Evolutionary conservation across 768 basidiomycete species (phyloP).

Genomic region (Piloderma croceum): DNA sequence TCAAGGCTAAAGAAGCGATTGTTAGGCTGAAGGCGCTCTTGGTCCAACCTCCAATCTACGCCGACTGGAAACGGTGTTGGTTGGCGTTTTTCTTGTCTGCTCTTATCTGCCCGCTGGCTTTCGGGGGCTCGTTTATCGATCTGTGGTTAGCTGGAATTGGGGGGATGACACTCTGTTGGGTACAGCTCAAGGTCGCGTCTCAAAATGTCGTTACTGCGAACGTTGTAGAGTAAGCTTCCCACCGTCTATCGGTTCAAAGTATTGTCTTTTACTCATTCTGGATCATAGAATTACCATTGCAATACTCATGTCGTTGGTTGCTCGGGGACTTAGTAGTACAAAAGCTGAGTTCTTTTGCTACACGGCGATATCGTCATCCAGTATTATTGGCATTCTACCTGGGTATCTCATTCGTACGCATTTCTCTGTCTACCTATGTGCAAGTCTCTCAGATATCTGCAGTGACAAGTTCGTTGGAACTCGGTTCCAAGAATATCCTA

Average conservation of each 20-base stretch:
- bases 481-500: slow-evolving; percentile 82
- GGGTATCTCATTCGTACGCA: slow-evolving; percentile 77
- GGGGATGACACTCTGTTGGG: slow-evolving; percentile 59
- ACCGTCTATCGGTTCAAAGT: neutral
- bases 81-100: slow-evolving; percentile 69
- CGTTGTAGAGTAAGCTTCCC: slow-evolving; percentile 74
- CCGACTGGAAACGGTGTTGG: slow-evolving; percentile 52
- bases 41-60: slow-evolving; percentile 58
- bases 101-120: slow-evolving; percentile 79
- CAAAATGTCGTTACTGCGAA: slow-evolving; percentile 82
- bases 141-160: slow-evolving; percentile 76
- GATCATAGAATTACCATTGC: slow-evolving; percentile 68
- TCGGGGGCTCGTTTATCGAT: slow-evolving; percentile 79
- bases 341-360: slow-evolving; percentile 80
- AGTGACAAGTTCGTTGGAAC: slow-evolving; percentile 79
- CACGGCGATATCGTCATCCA: slow-evolving; percentile 82
- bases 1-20: slow-evolving; percentile 74
- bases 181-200: slow-evolving; percentile 69
- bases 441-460: no score
- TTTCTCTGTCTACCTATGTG: no score
- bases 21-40: slow-evolving; percentile 60
- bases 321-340: slow-evolving; percentile 79
- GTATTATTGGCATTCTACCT: slow-evolving; percentile 86
- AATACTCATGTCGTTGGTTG: slow-evolving; percentile 73
- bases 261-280: slow-evolving; percentile 9